Base-by-base conservation (phyloP, 2,329 filamentous ascomycete species). In the Aspergillus fumigatus region DNA sequence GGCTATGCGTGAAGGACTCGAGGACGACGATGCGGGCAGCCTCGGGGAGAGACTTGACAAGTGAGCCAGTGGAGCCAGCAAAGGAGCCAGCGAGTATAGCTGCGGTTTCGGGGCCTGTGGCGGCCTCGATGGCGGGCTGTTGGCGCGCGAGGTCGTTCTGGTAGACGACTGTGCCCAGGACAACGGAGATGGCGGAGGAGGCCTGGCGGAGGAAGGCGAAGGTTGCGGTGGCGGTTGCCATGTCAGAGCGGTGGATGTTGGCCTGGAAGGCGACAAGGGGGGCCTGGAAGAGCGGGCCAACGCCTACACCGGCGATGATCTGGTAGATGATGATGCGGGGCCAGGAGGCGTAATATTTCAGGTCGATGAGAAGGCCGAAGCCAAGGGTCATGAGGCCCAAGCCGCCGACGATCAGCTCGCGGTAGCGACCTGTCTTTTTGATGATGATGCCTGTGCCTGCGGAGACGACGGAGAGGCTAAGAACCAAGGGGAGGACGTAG, bases 401-500 rank as follows among this genome's bases (percentile, higher is more conserved):
- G 48, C 86, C 86, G 21, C 73, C 73, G 54, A 83, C 78, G 65
- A 92, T 88, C 48, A 82, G 73, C 11, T 80, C 76, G 23, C 80
- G 81, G 72, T 89, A 90, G 59, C 82, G 81, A 32, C 88, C 88
- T 0, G 86, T 89, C 69, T 84, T 92, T 55, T 88, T 88, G 63
- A 89, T 88, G 68, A 89, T 82, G 75, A 90, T 84, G 60, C 84
- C 88, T 41, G 81, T 82, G 3, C 67, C 65, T 6, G 82, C 82
- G 0, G 88, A 89, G 32, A 81, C 70, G 59, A 89, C 61, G 0
- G 88, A 89, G 3, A 90, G 76, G 1, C 85, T 80, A 35, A 93
- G 68, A 8, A 88, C 88, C 59, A 84, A 84, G 0, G 90, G 87
- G 14, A 94, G 79, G 17, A 91, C 72, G 67, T 90, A 90, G 50